Evolutionary conservation across 495 filamentous ascomycete genomes (phyloP), one percentile per base, ranked within the genome.

Genomic region (Talaromyces trachyspermus): DNA sequence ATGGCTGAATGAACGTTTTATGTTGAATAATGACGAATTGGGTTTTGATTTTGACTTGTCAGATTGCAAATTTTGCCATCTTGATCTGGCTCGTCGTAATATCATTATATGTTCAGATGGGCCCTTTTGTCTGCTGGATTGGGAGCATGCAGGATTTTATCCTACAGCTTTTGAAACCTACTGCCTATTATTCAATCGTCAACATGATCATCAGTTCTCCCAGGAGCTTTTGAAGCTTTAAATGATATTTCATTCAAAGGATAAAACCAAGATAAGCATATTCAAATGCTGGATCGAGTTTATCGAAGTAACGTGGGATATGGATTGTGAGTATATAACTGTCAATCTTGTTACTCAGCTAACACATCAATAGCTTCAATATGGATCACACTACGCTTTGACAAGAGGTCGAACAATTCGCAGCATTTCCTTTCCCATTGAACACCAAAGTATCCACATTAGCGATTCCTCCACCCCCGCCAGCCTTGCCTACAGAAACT

Each of bases 91-190:
- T 4, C 22, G 37, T 29, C 35, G 38, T 8, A 43, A 49, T 23
- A 49, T 43, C 6, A 49, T 40, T 11, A 14, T 42, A 10, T 41
- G 26, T 15, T 7, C 24, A 7, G 47, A 42, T 23, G 35, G 36
- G 23, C 42, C 37, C 12, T 23, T 49, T 32, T 49, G 36, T 23
- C 35, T 49, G 4, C 36, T 49, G 11, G 47, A 49, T 18, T 49
- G 47, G 47, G 47, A 32, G 36, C 24, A 41, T 17, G 35, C 47
- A 2, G 37, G 47, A 11, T 32, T 49, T 20, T 49, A 40, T 32
- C 36, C 47, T 30, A 10, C 36, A 14, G 12, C 42, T 11, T 49
- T 42, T 37, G 47, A 49, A 12, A 44, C 4, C 0, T 44, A 44
- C 12, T 44, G 41, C 25, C 41, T 44, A 6, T 24, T 44, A n/a